Base-by-base conservation (phyloP, 2,329 filamentous ascomycete genomes). In the Dothiorella sarmentorum region DNA sequence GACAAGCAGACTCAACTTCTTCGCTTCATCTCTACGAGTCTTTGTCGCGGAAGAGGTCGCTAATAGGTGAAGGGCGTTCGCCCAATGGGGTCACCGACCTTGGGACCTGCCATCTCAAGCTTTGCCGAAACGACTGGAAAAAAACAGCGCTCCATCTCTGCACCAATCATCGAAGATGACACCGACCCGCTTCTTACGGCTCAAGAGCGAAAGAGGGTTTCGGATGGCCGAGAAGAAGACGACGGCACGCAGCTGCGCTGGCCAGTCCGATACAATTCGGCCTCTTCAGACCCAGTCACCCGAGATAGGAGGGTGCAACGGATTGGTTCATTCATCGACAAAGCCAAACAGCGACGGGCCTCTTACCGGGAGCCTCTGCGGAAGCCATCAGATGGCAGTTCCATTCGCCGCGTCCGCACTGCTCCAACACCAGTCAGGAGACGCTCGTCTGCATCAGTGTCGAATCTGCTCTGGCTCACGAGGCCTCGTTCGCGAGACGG, bases 211-310 rank as follows among this genome's bases (percentile, higher is more conserved):
- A 35, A 45, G 26, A 45, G 26, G n/a, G 24, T 17, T 7, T 59
- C 57, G 13, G 57, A 59, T 20, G 44, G 24, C 11, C 35, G 13
- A 11, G 37, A 17, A 26, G 45, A 52, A 26, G 44, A 58, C 4
- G 45, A 42, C 4, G 38, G 40, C 38, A 24, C 11, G 10, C 31
- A 15, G 6, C 37, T 38, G 18, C 35, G 29, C 17, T 59, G 57
- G 57, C 57, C 57, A 3, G 43, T 59, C 17, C 38, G 57, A 6
- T 38, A 45, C 20, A 37, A 18, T 22, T 59, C 57, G 15, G 47
- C 57, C 11, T 59, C 57, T 24, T 26, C 38, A 10, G 57, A 59
- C 24, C 57, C 57, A 17, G n/a, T 59, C 4, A 59, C 57, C 18
- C 38, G 49, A 1, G 57, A 38, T 7, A 18, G 57, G 15, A 20